Percentiles rank a stretch among this genome's conserved stretches.
phyloP scores from a whole-genome alignment of 208 protist genomes.

The Herpetomonas samuelpessoai region DNA sequence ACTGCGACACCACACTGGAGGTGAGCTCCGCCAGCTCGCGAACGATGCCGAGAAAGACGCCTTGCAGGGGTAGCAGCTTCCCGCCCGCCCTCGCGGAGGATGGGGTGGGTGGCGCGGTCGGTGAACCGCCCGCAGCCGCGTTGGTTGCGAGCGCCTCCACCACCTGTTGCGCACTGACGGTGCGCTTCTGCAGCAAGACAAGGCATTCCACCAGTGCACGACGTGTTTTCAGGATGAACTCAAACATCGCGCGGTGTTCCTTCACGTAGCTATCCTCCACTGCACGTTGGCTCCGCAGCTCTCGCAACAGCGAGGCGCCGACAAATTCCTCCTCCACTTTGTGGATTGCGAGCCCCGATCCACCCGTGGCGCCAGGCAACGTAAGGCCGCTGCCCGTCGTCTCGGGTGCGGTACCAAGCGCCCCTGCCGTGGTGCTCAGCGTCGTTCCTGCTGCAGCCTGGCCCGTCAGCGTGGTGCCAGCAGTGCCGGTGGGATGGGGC shows the following conservation, averaged over 20 bases:
- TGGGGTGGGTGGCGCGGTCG: background rate
- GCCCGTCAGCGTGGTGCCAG: background rate
- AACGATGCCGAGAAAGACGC: slow-evolving; percentile 47
- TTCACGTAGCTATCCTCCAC: slow-evolving; percentile 57
- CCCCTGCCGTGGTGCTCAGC: background rate
- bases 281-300: slow-evolving; percentile 22
- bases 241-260: slow-evolving; percentile 68
- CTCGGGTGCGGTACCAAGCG: background rate
- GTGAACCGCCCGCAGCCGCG: background rate
- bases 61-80: slow-evolving; percentile 27
- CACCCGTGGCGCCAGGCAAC: background rate
- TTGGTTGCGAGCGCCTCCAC: slow-evolving; percentile 53
- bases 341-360: background rate
- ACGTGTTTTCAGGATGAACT: slow-evolving; percentile 83
- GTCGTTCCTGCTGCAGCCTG: background rate
- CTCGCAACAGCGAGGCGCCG: slow-evolving; percentile 22
- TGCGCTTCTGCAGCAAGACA: slow-evolving; percentile 47
- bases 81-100: slow-evolving; percentile 9
- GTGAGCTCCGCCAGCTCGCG: slow-evolving; percentile 58
- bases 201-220: slow-evolving; percentile 63
- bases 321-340: slow-evolving; percentile 17
- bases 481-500: no score
- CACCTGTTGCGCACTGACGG: slow-evolving; percentile 57
- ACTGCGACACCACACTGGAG: slow-evolving; percentile 36
- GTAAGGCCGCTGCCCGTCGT: background rate